A percentile compares a stretch with the other conserved stretches of the same genome.
Conservation (phyloP, 768 basidiomycete genomes). For the Amanita rubescens region DNA sequence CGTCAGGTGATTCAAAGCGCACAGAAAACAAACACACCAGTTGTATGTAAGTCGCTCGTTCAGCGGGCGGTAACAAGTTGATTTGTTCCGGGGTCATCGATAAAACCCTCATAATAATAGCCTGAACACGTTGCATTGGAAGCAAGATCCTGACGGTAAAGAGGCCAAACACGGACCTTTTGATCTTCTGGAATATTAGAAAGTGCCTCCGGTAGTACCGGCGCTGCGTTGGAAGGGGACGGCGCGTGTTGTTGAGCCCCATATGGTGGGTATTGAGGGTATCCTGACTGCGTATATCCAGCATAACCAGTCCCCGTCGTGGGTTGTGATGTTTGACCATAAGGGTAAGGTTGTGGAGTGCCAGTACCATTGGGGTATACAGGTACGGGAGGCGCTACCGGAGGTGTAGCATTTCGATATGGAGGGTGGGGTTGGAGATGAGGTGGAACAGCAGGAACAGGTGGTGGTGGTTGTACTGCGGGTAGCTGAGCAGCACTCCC, state of each 20-base stretch:
- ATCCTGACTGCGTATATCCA: conserved; percentile 7
- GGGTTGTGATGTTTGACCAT: conserved; percentile 14
- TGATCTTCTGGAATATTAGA: conserved; percentile 62
- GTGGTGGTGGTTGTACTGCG: conserved; percentile 25
- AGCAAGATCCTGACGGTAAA: conserved; percentile 12
- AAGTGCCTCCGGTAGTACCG: conserved; percentile 42
- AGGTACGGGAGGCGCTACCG: conserved; percentile 17
- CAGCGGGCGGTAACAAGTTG: conserved; percentile 59
- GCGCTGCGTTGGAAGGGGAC: conserved; percentile 19
- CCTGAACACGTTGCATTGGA: conserved; percentile 26
- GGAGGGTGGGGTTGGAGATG: conserved; percentile 28
- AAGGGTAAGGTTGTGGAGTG: conserved; percentile 14
- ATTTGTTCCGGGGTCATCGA: conserved; percentile 84
- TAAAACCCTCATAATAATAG: conserved; percentile 71
- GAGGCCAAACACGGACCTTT: conserved; percentile 35
- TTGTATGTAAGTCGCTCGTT: conserved; percentile 74
- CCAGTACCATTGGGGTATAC: conserved; percentile 7
- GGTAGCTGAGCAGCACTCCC: conserved; percentile 19
- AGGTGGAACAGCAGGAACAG: conserved; percentile 39
- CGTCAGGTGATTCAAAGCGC: not conserved
- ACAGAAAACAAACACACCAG: conserved; percentile 45
- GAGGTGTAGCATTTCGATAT: conserved; percentile 27
- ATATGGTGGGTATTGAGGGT: conserved; percentile 19
- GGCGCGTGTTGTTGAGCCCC: conserved; percentile 13
- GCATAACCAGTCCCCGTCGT: not conserved